Conservation (phyloP, 768 basidiomycete species). For the Russula olivacea region DNA sequence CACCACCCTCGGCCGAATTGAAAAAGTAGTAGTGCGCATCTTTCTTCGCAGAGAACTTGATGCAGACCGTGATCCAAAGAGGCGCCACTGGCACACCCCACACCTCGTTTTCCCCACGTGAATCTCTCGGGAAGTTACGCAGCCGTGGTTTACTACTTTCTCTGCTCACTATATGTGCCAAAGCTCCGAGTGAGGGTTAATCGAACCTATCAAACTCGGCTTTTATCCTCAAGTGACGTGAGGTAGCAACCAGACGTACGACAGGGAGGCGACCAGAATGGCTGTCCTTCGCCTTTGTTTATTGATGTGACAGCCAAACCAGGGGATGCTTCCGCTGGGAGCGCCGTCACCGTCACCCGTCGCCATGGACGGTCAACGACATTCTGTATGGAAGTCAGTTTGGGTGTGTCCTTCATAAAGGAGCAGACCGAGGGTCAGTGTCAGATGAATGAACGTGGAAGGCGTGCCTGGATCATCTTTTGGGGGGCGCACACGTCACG, state of each 20-base stretch:
- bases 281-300: conserved; percentile 8
- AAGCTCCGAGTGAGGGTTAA: neutral
- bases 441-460: conserved; percentile 13
- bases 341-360: conserved; percentile 5
- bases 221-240: neutral
- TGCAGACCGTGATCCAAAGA: neutral
- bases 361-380: neutral
- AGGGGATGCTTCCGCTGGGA: neutral
- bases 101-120: conserved; percentile 9
- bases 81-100: neutral
- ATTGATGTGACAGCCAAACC: conserved; percentile 6
- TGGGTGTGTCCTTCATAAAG: neutral
- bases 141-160: neutral
- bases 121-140: neutral
- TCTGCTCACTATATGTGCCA: neutral
- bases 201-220: neutral
- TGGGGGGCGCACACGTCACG: conserved; percentile 24
- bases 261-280: conserved; percentile 1
- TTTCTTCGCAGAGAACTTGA: no score
- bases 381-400: conserved; percentile 4
- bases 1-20: neutral
- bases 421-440: conserved; percentile 1
- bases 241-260: conserved; percentile 13
- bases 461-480: conserved; percentile 25
- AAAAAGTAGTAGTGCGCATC: neutral